Base-by-base conservation (phyloP, 345 rosid genomes). In the Hibiscus syriacus region DNA sequence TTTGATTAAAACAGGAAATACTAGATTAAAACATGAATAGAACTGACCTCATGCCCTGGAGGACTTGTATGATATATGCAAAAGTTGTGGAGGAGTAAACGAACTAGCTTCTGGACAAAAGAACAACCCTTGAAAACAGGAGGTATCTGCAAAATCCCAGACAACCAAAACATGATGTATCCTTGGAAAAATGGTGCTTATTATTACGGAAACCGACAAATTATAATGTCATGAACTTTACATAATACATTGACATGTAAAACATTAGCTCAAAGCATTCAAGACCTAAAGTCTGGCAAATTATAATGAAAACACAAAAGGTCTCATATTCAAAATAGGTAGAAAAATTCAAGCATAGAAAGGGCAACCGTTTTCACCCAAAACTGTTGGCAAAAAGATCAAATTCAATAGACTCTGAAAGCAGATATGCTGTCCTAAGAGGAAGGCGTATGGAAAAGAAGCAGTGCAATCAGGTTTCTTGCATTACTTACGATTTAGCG, bases 21-120 rank as follows among this genome's bases (percentile, higher is more conserved):
- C n/a, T n/a, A n/a, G n/a, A 49, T 11, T 66, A 53, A 52, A 53
- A 53, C 66, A 46, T n/a, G 23, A 6, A 32, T 38, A 60, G 32
- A 23, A 86, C 96, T 72, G 78, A 90, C 98, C 98, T 95, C 97
- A 56, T 95, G 98, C 69, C 97, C 98, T 23, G 97, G 92, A 68
- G 99, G 98, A 79, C 88, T 86, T 67, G 92, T 88, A 74, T 95
- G 99, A 79, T 92, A 95, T 76, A 90, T 82, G 79, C 99, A 92
- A 70, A 95, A 95, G 83, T 90, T 95, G 85, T 90, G 92, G 26
- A 92, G 93, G 50, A 95, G 81, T 81, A 95, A n/a, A 78, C 46
- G 98, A 88, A 76, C 86, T 84, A 63, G 98, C 92, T 78, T 95
- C 98, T 14, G 90, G 87, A 74, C 93, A 92, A 74, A 82, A 89